Conservation (phyloP, 2,329 filamentous ascomycete genomes). For the Neonectria ditissima region DNA sequence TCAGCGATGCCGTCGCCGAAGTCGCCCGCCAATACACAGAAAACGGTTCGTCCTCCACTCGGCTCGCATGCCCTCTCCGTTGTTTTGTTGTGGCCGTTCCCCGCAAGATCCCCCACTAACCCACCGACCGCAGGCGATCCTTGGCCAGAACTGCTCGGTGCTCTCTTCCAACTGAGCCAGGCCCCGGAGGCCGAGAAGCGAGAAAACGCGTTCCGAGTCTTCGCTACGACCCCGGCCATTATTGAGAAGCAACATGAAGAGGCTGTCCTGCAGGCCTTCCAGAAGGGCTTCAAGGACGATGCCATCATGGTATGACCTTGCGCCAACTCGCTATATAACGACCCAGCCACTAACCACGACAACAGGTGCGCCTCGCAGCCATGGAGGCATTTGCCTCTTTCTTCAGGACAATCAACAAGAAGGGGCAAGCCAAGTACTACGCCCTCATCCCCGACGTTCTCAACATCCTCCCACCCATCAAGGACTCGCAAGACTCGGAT, state of each 20-base stretch:
- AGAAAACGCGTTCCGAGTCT: constrained; percentile 94
- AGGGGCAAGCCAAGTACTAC: constrained; percentile 89
- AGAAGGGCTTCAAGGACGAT: constrained; percentile 91
- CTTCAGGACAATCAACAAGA: constrained; percentile 91
- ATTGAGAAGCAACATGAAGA: constrained; percentile 97
- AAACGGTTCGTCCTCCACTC: constrained; percentile 71
- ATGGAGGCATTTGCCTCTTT: constrained; percentile 98
- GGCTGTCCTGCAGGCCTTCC: constrained; percentile 88
- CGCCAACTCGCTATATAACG: constrained; percentile 11
- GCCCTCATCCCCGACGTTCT: constrained; percentile 88
- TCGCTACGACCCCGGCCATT: constrained; percentile 92
- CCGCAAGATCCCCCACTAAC: constrained; percentile 34
- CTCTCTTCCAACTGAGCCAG: constrained; percentile 91
- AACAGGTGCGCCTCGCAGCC: constrained; percentile 86
- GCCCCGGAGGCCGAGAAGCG: constrained; percentile 85
- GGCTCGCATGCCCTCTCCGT: background rate
- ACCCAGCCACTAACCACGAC: constrained; percentile 32
- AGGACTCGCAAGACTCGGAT: constrained; percentile 90
- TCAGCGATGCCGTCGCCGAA: constrained; percentile 97
- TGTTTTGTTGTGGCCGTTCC: background rate
- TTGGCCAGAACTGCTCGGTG: constrained; percentile 90
- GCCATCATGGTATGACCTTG: constrained; percentile 74
- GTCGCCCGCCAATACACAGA: constrained; percentile 95
- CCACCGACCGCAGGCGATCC: constrained; percentile 70
- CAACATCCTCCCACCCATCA: constrained; percentile 93